Conservation (phyloP, 2,329 filamentous ascomycete species). For the Tolypocladium guangdongense region DNA sequence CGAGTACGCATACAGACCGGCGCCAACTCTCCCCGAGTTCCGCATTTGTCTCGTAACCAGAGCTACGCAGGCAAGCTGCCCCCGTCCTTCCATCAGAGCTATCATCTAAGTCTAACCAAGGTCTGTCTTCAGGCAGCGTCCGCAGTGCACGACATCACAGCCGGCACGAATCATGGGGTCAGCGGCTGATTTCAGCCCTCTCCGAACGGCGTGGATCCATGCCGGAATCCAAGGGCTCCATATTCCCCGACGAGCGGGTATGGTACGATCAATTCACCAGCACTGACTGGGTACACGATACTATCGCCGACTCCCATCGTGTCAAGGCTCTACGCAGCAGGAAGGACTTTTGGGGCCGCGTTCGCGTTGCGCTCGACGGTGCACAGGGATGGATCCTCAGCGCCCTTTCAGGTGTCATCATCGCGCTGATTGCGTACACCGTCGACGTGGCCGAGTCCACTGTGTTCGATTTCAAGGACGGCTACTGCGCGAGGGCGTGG, state of each 20-base stretch:
- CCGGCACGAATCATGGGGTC: slow-evolving; percentile 47
- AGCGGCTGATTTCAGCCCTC: slow-evolving; percentile 52
- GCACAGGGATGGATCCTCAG: slow-evolving; percentile 92
- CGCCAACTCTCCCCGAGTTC: slow-evolving; percentile 14
- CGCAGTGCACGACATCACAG: slow-evolving; percentile 38
- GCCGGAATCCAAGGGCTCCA: slow-evolving; percentile 52
- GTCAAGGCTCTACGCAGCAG: slow-evolving; percentile 72
- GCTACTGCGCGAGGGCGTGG: slow-evolving; percentile 67
- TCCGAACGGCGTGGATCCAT: slow-evolving; percentile 46
- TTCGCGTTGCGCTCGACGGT: slow-evolving; percentile 69
- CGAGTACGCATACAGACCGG: slow-evolving; percentile 29
- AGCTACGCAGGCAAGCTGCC: slow-evolving; percentile 29
- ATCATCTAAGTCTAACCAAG: background rate
- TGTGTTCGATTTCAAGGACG: slow-evolving; percentile 84
- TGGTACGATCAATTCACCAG: slow-evolving; percentile 99
- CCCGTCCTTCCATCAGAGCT: background rate
- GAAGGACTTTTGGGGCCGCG: slow-evolving; percentile 73
- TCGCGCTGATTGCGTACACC: slow-evolving; percentile 75
- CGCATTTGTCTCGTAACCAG: slow-evolving; percentile 26
- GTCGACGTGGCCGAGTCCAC: slow-evolving; percentile 80
- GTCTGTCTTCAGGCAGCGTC: slow-evolving; percentile 21
- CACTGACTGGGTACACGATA: slow-evolving; percentile 97
- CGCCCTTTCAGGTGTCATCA: slow-evolving; percentile 76
- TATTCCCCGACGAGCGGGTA: slow-evolving; percentile 72
- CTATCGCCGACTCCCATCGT: slow-evolving; percentile 85